Conservation (phyloP, 768 basidiomycete species). For the Arthromyces matolae region DNA sequence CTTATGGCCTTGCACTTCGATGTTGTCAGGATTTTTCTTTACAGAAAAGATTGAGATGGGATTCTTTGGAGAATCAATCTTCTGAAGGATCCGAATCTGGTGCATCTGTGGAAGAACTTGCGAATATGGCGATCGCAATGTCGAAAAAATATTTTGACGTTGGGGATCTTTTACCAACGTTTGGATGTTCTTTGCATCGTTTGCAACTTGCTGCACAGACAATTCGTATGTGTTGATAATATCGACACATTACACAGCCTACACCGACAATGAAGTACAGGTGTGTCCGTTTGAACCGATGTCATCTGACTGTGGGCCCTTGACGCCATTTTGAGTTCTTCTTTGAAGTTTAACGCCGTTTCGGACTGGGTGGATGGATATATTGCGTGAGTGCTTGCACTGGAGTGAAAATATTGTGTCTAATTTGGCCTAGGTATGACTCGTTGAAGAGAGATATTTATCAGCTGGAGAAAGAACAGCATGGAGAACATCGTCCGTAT, state of each 20-base stretch:
- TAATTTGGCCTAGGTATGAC: constrained; percentile 58
- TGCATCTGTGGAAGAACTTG: constrained; percentile 5
- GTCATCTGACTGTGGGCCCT: background rate
- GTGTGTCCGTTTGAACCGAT: constrained; percentile 36
- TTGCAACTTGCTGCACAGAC: constrained; percentile 10
- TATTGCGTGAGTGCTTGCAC: constrained; percentile 58
- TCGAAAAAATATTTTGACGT: background rate
- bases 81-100: too few relatives aligned
- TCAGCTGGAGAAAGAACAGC: constrained; percentile 77
- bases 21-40: constrained; percentile 7
- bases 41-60: constrained; percentile 5
- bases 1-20: constrained; percentile 7
- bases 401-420: background rate
- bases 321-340: constrained; percentile 46
- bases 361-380: constrained; percentile 93
- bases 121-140: constrained; percentile 2
- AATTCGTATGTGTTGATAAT: constrained; percentile 17
- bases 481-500: constrained; percentile 35
- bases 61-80: background rate
- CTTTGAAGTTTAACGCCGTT: constrained; percentile 88
- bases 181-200: constrained; percentile 7
- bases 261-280: constrained; percentile 57
- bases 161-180: constrained; percentile 1
- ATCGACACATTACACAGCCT: constrained; percentile 17
- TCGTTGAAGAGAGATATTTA: constrained; percentile 82